Evolutionary conservation across 2,329 filamentous ascomycete species (phyloP), one percentile per base, ranked within the genome.

Genomic region (Calonectria honghensis): DNA sequence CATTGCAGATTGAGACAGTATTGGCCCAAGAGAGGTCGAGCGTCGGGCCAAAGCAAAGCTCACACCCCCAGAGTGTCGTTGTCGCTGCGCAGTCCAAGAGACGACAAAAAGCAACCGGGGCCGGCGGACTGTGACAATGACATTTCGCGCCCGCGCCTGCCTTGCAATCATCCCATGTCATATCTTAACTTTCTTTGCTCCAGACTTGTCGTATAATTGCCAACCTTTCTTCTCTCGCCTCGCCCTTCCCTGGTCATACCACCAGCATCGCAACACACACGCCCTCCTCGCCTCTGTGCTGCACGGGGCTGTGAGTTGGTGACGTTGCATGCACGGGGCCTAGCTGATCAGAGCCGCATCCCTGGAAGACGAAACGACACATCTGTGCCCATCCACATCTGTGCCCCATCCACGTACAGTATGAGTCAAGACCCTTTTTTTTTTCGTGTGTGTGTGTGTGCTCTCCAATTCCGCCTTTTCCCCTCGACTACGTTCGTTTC

Each of bases 161-260:
- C 72, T 77, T 72, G 74, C 57, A 20, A 63, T 80, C 79, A 80
- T 80, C 72, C 78, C 77, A 79, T 79, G 77, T 79, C 78, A 81
- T 80, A 78, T 77, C 79, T 79, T 73, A 77, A 73, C 73, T 69
- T 45, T 48, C 54, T 61, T 48, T 52, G 51, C 52, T 68, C 51
- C 51, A n/a, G 18, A 32, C 66, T n/a, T 39, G 35, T 29, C 51
- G 35, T 48, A 41, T 41, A 63, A 39, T 16, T 63, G 24, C 57
- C 27, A 63, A 63, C 57, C 18, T 41, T 63, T 39, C 57, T 39
- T 61, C 35, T 41, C 57, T 39, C 54, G 31, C 35, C 54, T 61
- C 37, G 37, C 57, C 27, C 10, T 29, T 18, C n/a, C 48, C 65
- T 35, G 6, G 48, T 61, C 67, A 69, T 69, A 37, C 67, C 67